A percentile compares a stretch with the other conserved stretches of the same genome.
These are phyloP conservation scores for Colletotrichum liaoningense DNA, from an alignment of 2,329 filamentous ascomycete species.

Conservation along the genomic window DNA sequence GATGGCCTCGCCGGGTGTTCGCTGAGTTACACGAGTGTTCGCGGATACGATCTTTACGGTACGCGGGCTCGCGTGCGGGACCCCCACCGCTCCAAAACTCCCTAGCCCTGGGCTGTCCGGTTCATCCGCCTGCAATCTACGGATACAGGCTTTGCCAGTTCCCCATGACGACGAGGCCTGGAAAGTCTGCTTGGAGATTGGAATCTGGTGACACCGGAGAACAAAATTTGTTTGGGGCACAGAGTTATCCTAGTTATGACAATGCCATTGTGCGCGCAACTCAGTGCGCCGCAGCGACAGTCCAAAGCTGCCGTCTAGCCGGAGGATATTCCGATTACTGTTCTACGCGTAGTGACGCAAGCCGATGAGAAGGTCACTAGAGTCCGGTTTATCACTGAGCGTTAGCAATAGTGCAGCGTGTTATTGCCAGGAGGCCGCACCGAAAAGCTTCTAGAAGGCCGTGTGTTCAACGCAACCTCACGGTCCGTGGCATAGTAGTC, in stretches of 20 bases:
- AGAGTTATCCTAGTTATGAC: neutral
- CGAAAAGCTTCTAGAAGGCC: neutral
- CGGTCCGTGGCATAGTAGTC: neutral
- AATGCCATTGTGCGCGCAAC: neutral
- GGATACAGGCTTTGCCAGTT: neutral
- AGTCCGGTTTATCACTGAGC: neutral
- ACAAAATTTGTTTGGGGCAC: neutral
- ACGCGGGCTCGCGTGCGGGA: slow-evolving; percentile 9
- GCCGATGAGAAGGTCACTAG: neutral
- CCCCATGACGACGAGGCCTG: neutral
- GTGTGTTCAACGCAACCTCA: neutral
- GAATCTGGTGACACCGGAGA: neutral
- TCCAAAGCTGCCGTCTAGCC: neutral
- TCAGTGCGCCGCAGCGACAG: neutral
- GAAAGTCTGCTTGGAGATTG: neutral
- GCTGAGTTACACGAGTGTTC: neutral
- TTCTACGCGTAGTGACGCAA: neutral
- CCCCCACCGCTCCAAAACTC: slow-evolving; percentile 13
- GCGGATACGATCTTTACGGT: slow-evolving; percentile 12
- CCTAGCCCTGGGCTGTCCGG: neutral
- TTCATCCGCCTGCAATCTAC: slow-evolving; percentile 22
- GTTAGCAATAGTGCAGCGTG: neutral
- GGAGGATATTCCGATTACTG: neutral
- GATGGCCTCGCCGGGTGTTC: neutral
- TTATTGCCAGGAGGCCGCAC: neutral